phyloP scores from a whole-genome alignment of 2,329 filamentous ascomycete genomes.

The Plectosphaerella cucumerina region DNA sequence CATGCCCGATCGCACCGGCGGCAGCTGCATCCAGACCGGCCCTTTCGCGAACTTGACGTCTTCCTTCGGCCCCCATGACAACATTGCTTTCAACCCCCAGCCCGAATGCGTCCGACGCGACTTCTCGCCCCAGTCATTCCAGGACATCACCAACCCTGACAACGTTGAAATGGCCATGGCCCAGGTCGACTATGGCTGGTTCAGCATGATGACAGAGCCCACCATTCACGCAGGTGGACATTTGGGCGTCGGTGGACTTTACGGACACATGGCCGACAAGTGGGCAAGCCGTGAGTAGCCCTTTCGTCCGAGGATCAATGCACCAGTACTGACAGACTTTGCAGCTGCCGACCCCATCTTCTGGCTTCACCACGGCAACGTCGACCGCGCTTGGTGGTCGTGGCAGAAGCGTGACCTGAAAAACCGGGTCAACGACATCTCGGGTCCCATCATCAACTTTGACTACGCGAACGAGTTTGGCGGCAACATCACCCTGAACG shows the following conservation, averaged over 20 bases:
- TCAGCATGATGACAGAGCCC: conserved; percentile 29
- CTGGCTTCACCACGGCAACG: conserved; percentile 20
- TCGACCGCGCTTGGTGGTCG: conserved; percentile 21
- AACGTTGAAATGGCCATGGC: conserved; percentile 22
- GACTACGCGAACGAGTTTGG: neutral
- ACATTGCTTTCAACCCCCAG: conserved; percentile 35
- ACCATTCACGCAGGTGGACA: conserved; percentile 7
- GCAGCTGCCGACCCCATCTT: conserved; percentile 20
- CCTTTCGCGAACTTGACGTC: conserved; percentile 4
- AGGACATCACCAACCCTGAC: conserved; percentile 7
- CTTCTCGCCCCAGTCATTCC: conserved; percentile 25
- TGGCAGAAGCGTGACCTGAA: conserved; percentile 20
- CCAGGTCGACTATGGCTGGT: conserved; percentile 21
- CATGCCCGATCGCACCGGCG: neutral
- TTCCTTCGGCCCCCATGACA: conserved; percentile 2
- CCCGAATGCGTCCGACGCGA: conserved; percentile 34
- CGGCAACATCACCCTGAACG: neutral
- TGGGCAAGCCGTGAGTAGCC: conserved; percentile 3
- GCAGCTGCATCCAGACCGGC: conserved; percentile 6
- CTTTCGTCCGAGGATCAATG: neutral
- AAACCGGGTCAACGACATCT: neutral
- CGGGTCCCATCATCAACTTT: neutral
- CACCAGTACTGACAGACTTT: neutral
- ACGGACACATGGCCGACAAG: conserved; percentile 5
- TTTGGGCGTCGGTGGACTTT: conserved; percentile 3